Conservation (phyloP, 2,329 filamentous ascomycete species). For the Penicillium expansum region DNA sequence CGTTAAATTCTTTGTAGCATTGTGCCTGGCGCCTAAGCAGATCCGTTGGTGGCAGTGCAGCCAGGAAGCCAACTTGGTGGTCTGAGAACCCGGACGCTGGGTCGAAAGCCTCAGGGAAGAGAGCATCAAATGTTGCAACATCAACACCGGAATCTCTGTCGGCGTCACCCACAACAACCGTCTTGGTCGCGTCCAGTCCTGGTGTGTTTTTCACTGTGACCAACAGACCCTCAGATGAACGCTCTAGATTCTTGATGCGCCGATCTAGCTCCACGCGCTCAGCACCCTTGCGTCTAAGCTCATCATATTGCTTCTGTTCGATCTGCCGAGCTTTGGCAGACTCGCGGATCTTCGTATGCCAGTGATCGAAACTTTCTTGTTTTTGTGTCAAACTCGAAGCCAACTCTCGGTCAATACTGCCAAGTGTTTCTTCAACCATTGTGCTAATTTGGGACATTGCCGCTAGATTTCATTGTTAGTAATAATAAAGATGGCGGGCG, state of each 20-base stretch:
- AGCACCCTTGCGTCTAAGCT: slow-evolving; percentile 64
- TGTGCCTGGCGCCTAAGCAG: slow-evolving; percentile 66
- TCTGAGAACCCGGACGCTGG: slow-evolving; percentile 43
- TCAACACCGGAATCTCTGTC: slow-evolving; percentile 44
- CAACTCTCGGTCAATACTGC: slow-evolving; percentile 74
- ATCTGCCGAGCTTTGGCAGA: slow-evolving; percentile 76
- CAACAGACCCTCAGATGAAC: slow-evolving; percentile 70
- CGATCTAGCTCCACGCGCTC: slow-evolving; percentile 63
- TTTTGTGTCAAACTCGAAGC: slow-evolving; percentile 77
- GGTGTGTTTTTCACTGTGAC: slow-evolving; percentile 51
- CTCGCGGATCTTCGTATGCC: slow-evolving; percentile 77
- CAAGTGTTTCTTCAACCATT: slow-evolving; percentile 81
- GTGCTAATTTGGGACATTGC: slow-evolving; percentile 38
- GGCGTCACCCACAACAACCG: slow-evolving; percentile 49
- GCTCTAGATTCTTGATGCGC: slow-evolving; percentile 73
- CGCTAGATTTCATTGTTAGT: slow-evolving; percentile 38
- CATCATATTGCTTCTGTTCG: slow-evolving; percentile 70
- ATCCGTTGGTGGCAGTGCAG: slow-evolving; percentile 57
- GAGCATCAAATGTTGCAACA: slow-evolving; percentile 31
- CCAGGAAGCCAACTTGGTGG: slow-evolving; percentile 44
- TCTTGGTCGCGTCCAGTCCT: slow-evolving; percentile 46
- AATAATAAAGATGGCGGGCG: slow-evolving; percentile 9
- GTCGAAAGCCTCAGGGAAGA: slow-evolving; percentile 41
- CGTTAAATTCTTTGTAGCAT: slow-evolving; percentile 68
- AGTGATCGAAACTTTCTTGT: slow-evolving; percentile 75